Conservation (phyloP, 768 basidiomycete genomes). For the Boletus rubropictus region DNA sequence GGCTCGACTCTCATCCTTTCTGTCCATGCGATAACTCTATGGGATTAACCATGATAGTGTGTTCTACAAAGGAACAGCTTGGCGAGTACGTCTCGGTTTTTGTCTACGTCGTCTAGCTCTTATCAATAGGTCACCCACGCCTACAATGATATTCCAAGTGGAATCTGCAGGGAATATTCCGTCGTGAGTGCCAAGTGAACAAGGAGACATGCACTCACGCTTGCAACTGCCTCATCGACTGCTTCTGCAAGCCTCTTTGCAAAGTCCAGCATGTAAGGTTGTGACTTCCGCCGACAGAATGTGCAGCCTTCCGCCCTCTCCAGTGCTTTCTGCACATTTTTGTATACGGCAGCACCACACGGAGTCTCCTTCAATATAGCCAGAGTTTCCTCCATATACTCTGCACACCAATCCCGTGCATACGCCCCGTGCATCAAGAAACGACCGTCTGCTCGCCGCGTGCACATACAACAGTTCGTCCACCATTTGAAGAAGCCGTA, state of each 20-base stretch:
- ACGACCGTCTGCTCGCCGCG: constrained; percentile 17
- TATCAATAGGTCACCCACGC: neutral
- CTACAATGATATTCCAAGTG: constrained; percentile 17
- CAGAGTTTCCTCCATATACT: constrained; percentile 27
- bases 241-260: constrained; percentile 20
- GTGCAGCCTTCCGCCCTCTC: constrained; percentile 15
- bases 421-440: constrained; percentile 25
- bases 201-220: constrained; percentile 12
- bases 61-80: neutral
- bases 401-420: constrained; percentile 29
- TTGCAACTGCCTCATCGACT: constrained; percentile 15
- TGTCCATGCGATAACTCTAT: neutral
- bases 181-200: neutral
- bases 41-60: neutral
- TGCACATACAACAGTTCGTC: constrained; percentile 24
- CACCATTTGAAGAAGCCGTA: constrained; percentile 27
- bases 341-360: constrained; percentile 16
- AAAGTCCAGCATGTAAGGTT: constrained; percentile 20
- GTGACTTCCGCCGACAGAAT: constrained; percentile 18
- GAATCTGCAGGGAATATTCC: constrained; percentile 10
- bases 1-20: neutral
- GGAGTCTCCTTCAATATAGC: constrained; percentile 20
- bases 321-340: constrained; percentile 15
- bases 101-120: neutral
- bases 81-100: neutral